Evolutionary conservation across 208 protist genomes (phyloP), one percentile per base, ranked within the genome.

Genomic region (Trypanosomatidae sp.): DNA sequence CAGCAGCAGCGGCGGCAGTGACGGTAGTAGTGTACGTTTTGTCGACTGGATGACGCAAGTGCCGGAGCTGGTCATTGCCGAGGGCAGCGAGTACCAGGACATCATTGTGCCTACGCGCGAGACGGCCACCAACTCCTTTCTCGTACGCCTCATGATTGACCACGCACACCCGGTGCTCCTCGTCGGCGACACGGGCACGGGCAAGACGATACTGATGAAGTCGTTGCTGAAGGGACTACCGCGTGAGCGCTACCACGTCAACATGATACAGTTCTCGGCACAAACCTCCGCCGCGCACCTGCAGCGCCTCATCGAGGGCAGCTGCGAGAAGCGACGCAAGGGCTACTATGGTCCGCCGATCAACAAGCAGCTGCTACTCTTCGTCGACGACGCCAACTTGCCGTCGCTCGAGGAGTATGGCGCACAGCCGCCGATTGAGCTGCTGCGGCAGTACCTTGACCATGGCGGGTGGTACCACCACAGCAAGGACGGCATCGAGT

Each of bases 301-400:
- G 33, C 96, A 98, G 72, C 81, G 83, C 26, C 81, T 97, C 44
- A 80, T 98, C 57, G 94, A 97, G 57, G 48, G 56, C 40, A 96
- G 89, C 61, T 69, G 94, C n/a, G 88, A 96, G 52, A 93, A 95
- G 66, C 75, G 95, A 28, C 80, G 91, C 44, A 97, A 96, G 56
- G 90, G 88, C 21, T 63, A 93, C 52, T 97, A 97, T 56, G 96
- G 96, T 5, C 94, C 97, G 13, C 84, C 88, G 4, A 79, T 93
- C 43, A 96, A 93, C 53, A 97, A 97, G 53, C 78, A 84, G 47
- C 85, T 94, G 68, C 56, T 96, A 43, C 69, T 97, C 43, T 97
- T 98, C 66, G 80, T 98, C 28, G 96, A 98, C 58, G 95, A 98
- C 56, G 59, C 96, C 18, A 97, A 98, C 68, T 67, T 97, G 59